Conservation (phyloP, 1,139 yeast species). For the Barnettozyma hawaiiensis region DNA sequence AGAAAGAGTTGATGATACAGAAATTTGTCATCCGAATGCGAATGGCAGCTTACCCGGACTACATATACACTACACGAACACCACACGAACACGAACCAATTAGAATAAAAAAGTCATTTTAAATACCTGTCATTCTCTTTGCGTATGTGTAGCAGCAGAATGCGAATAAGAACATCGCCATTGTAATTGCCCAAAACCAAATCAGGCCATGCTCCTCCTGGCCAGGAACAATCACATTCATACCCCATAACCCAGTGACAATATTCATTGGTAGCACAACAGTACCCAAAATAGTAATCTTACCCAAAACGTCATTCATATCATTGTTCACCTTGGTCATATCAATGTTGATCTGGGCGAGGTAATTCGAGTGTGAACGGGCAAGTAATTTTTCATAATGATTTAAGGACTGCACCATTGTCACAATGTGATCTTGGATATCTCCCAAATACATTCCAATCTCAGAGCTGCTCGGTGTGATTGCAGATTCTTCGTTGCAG, state of each 20-base stretch:
- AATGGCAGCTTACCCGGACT: not conserved
- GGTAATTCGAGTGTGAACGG: conserved; percentile 86
- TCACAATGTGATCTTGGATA: conserved; percentile 90
- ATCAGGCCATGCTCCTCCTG: conserved; percentile 64
- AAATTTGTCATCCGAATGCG: not conserved
- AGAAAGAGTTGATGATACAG: no score
- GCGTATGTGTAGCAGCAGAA: conserved; percentile 40
- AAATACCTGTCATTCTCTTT: conserved; percentile 32
- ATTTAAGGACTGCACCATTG: conserved; percentile 91
- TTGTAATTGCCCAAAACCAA: conserved; percentile 67
- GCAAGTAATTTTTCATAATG: conserved; percentile 93
- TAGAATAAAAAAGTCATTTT: not conserved
- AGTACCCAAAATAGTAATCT: conserved; percentile 90
- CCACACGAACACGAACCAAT: not conserved
- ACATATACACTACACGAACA: not conserved
- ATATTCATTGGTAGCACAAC: conserved; percentile 91
- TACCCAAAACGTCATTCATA: conserved; percentile 92
- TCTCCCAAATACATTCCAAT: conserved; percentile 90
- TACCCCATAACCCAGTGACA: conserved; percentile 96
- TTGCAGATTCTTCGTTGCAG: conserved; percentile 77
- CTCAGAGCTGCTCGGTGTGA: conserved; percentile 59
- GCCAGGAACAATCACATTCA: conserved; percentile 96
- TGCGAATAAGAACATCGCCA: conserved; percentile 40
- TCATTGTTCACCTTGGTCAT: conserved; percentile 97
- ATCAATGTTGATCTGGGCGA: conserved; percentile 94